Base-by-base conservation (phyloP, 164 flowering plant genomes). In the Berberis vulgaris region DNA sequence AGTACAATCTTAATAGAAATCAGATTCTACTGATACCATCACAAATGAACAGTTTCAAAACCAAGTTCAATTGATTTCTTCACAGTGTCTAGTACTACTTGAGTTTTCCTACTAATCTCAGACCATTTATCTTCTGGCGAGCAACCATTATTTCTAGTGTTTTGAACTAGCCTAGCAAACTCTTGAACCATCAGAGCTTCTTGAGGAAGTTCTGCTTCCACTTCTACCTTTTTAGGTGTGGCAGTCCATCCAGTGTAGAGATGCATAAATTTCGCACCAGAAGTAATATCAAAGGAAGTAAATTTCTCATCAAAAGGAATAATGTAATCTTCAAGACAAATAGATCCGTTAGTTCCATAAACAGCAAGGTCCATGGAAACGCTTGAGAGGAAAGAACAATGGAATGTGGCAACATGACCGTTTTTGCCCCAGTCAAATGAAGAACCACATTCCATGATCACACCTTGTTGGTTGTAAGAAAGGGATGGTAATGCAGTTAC, bases 121-220 rank as follows among this genome's bases (percentile, higher is more conserved):
- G 79, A 74, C 87, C 90, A 85, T 64, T 61, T 78, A 1, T 9
- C 9, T n/a, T 83, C 82, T 1, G 87, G 82, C 11, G 6, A 2
- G 1, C 13, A 7, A 43, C 71, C 80, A 1, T 1, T 7, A n/a
- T 11, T 13, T 60, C 45, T 77, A 44, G 82, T 76, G 3, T 58
- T 71, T 38, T 62, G 13, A 1, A 76, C 83, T 10, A 82, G 61
- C 47, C 74, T 68, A 0, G 80, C 74, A 65, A 85, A 69, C 66
- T 85, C 86, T 62, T 65, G 64, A 10, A 82, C 78, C 87, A 85
- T 85, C 56, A 66, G 13, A 58, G 72, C 84, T 66, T 85, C 90
- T 45, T 83, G 87, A 2, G 90, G 82, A 38, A 80, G 61, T 54
- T 71, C 71, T 3, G 54, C 7, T 7, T 39, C 39, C 11, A 81